Percentiles rank a stretch among this genome's conserved stretches.
Evolutionary conservation across 1,284 basidiomycete species (phyloP).

Genomic region (Thelephora terrestris): DNA sequence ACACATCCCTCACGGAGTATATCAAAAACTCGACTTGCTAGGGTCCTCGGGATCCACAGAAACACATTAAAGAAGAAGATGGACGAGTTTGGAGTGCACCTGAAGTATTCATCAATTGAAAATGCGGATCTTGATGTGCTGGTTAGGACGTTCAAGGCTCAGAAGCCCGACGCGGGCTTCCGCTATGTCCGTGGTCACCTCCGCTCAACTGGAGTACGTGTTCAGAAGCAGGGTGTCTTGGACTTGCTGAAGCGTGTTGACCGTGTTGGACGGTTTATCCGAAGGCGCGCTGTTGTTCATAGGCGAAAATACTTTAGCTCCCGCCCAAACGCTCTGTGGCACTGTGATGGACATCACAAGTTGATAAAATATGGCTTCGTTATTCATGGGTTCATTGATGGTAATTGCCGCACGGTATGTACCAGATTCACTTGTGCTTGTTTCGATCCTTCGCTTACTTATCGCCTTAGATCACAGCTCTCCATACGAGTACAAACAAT

Average conservation of each 20-base stretch:
- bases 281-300: conserved; percentile 11
- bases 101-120: conserved; percentile 2
- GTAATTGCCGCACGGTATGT: conserved; percentile 28
- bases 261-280: conserved; percentile 9
- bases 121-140: conserved; percentile 8
- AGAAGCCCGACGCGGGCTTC: conserved; percentile 11
- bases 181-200: conserved; percentile 7
- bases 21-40: conserved; percentile 4
- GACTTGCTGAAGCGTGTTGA: conserved; percentile 13
- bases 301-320: conserved; percentile 22
- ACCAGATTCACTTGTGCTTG: neutral
- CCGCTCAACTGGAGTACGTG: conserved; percentile 5
- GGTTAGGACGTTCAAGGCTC: conserved; percentile 4
- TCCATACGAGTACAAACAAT: conserved; percentile 30
- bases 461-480: conserved; percentile 20
- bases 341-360: conserved; percentile 40
- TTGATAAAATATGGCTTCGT: conserved; percentile 40
- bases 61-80: conserved; percentile 5
- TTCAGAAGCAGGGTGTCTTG: conserved; percentile 7
- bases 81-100: neutral
- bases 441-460: neutral
- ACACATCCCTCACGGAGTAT: conserved; percentile 4
- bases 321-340: conserved; percentile 34
- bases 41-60: conserved; percentile 4
- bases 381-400: conserved; percentile 38